Conservation (phyloP, 495 filamentous ascomycete genomes). For the Neurospora sublineolata region DNA sequence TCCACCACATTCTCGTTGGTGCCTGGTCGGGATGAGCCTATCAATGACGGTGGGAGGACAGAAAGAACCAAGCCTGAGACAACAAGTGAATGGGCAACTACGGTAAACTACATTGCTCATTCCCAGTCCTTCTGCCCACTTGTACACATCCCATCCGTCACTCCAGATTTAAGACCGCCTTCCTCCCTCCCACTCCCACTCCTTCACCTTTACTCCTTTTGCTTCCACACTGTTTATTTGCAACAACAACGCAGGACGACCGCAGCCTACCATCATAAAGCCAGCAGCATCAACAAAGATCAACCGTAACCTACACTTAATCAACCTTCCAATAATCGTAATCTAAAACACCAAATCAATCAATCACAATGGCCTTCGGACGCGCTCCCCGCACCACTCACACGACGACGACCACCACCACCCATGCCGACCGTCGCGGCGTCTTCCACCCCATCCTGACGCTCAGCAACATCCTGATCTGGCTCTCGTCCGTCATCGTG, state of each 20-base stretch:
- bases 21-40: not conserved
- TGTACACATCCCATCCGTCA: not conserved
- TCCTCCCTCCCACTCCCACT: not conserved
- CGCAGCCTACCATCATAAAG: not conserved
- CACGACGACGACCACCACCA: not conserved
- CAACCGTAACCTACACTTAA: not conserved
- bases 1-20: not conserved
- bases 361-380: not conserved
- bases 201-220: not conserved
- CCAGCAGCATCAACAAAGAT: not conserved
- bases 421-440: not conserved
- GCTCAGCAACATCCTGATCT: conserved; percentile 26
- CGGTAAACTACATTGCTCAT: not conserved
- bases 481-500: conserved; percentile 49
- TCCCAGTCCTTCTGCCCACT: not conserved
- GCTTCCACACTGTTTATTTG: not conserved
- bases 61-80: not conserved
- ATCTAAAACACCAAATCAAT: not conserved
- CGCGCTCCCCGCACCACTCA: not conserved
- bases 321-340: not conserved
- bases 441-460: conserved; percentile 16
- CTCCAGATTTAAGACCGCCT: not conserved
- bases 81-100: not conserved
- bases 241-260: not conserved
- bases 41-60: not conserved